Evolutionary conservation across 2,329 filamentous ascomycete species (phyloP).

Genomic region (Venturiaceae sp.): DNA sequence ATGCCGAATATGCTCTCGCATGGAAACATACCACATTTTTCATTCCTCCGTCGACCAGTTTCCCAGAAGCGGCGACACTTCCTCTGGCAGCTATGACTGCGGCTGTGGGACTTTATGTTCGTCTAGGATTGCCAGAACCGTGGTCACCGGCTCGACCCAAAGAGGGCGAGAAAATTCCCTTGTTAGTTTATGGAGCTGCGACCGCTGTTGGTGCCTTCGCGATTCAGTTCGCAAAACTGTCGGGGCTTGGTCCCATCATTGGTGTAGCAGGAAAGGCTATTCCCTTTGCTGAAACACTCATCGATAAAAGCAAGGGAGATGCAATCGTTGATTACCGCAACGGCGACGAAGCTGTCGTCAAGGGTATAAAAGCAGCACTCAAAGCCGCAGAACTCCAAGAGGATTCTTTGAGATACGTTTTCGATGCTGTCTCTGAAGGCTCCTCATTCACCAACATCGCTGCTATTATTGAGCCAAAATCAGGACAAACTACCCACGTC

Average conservation of each 20-base stretch:
- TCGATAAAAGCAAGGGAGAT: constrained; percentile 30
- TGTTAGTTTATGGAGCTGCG: constrained; percentile 32
- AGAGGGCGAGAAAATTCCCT: constrained; percentile 13
- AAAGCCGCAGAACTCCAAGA: constrained; percentile 30
- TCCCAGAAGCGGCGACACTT: constrained; percentile 39
- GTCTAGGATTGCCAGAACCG: constrained; percentile 31
- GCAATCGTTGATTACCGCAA: constrained; percentile 43
- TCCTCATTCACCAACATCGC: constrained; percentile 33
- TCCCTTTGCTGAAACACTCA: constrained; percentile 24
- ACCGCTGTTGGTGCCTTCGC: constrained; percentile 30
- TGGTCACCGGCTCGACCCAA: constrained; percentile 24
- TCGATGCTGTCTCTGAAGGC: constrained; percentile 49
- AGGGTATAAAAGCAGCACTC: constrained; percentile 33
- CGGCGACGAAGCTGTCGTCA: constrained; percentile 43
- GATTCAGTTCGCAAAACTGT: constrained; percentile 27
- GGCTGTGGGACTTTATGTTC: constrained; percentile 32
- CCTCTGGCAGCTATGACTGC: constrained; percentile 38
- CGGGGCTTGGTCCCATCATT: constrained; percentile 33
- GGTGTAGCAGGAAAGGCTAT: constrained; percentile 28
- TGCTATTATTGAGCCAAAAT: constrained; percentile 24
- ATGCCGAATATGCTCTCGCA: constrained; percentile 52
- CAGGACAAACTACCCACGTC: constrained; percentile 30
- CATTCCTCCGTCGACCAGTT: constrained; percentile 37
- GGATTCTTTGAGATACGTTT: constrained; percentile 44
- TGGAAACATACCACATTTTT: constrained; percentile 48